Conservation (phyloP, 2,329 filamentous ascomycete genomes). For the Alternaria sp. region DNA sequence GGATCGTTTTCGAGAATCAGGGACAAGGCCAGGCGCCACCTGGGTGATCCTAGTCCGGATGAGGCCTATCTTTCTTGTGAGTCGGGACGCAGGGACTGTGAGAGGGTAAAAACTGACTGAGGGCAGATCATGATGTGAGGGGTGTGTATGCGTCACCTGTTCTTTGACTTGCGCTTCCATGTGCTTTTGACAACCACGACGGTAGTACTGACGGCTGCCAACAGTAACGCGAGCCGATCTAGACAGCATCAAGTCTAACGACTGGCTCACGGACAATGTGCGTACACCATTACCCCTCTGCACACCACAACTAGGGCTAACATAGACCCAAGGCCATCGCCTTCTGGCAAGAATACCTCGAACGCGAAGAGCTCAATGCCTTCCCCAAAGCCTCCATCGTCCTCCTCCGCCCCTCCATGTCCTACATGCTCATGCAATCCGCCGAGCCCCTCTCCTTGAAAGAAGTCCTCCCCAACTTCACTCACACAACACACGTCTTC, state of each 20-base stretch:
- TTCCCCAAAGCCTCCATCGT: slow-evolving; percentile 87
- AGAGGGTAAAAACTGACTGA: slow-evolving; percentile 29
- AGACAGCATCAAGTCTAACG: slow-evolving; percentile 78
- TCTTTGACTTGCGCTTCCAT: slow-evolving; percentile 18
- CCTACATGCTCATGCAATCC: slow-evolving; percentile 86
- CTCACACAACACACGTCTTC: slow-evolving; percentile 87
- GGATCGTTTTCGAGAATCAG: slow-evolving; percentile 34
- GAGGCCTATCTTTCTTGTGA: slow-evolving; percentile 76
- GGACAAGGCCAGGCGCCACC: slow-evolving; percentile 39
- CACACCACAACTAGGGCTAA: slow-evolving; percentile 7
- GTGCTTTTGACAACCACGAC: not conserved
- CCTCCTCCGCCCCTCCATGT: slow-evolving; percentile 91
- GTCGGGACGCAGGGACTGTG: slow-evolving; percentile 42
- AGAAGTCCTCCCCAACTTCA: slow-evolving; percentile 82
- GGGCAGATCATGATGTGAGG: slow-evolving; percentile 70
- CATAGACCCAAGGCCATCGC: slow-evolving; percentile 76
- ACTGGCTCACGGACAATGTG: slow-evolving; percentile 98
- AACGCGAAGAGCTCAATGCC: slow-evolving; percentile 82
- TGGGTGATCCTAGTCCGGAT: slow-evolving; percentile 60
- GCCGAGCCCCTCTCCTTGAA: slow-evolving; percentile 64
- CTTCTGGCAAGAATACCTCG: slow-evolving; percentile 98
- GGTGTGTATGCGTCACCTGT: slow-evolving; percentile 58
- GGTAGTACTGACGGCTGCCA: slow-evolving; percentile 29
- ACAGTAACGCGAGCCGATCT: slow-evolving; percentile 89
- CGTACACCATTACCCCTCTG: slow-evolving; percentile 5